Percentiles rank a stretch among this genome's conserved stretches.
Evolutionary conservation across 225 moss, liverwort and hornwort genomes (phyloP).

Genomic region (Physcomitrium patens): DNA sequence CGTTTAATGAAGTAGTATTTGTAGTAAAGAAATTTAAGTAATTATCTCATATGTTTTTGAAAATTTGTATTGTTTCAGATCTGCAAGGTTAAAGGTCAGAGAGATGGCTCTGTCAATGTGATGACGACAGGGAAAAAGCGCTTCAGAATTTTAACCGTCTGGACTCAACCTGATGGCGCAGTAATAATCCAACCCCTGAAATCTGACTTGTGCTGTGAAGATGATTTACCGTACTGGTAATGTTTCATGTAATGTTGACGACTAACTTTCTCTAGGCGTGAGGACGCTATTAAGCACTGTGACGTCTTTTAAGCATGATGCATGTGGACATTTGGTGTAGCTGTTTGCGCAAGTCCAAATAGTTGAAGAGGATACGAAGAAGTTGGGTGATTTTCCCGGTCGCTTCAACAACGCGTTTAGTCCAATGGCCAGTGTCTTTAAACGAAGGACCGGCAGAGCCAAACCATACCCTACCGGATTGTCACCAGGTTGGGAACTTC

Average conservation of each 20-base stretch:
- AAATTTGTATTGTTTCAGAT: slow-evolving; percentile 48
- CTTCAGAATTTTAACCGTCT: slow-evolving; percentile 77
- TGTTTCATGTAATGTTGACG: not conserved
- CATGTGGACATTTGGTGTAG: slow-evolving; percentile 44
- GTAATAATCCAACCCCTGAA: slow-evolving; percentile 43
- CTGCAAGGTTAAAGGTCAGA: slow-evolving; percentile 58
- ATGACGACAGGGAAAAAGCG: slow-evolving; percentile 87
- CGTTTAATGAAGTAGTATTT: not conserved
- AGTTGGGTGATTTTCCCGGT: slow-evolving; percentile 51
- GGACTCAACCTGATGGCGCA: slow-evolving; percentile 85
- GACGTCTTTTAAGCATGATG: slow-evolving; percentile 14
- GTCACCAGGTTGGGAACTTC: slow-evolving; percentile 42
- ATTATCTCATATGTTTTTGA: slow-evolving; percentile 7
- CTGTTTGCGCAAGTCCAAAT: slow-evolving; percentile 94
- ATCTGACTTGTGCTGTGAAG: not conserved
- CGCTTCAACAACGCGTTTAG: slow-evolving; percentile 73
- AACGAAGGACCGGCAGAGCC: slow-evolving; percentile 63
- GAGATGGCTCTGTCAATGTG: slow-evolving; percentile 89
- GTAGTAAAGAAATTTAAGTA: not conserved
- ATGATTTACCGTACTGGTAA: not conserved
- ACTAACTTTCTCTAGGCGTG: not conserved
- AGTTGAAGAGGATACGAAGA: slow-evolving; percentile 80
- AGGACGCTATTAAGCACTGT: not conserved
- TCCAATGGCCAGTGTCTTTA: slow-evolving; percentile 64
- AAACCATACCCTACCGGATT: slow-evolving; percentile 41